A percentile compares a stretch with the other conserved stretches of the same genome.
Evolutionary conservation across 164 flowering plant genomes (phyloP).

Genomic region (Macadamia integrifolia): DNA sequence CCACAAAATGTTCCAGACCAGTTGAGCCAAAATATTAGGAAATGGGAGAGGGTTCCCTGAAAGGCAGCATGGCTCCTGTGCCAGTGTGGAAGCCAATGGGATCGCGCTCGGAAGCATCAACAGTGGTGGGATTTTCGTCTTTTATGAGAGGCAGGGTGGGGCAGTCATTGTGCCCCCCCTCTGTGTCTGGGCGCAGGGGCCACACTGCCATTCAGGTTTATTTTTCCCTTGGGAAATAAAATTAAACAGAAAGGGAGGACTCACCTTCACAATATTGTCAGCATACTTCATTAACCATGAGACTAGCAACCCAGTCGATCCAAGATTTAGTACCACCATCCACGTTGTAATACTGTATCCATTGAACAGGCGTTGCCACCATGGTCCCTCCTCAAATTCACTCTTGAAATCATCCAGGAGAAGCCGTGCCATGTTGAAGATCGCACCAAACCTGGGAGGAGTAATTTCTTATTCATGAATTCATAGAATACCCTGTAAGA

Average conservation of each 20-base stretch:
- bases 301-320: constrained; percentile 84
- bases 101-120: too few species aligned
- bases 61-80: too few species aligned
- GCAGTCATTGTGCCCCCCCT: too few species aligned
- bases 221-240: too few species aligned
- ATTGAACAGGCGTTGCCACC: constrained; percentile 88
- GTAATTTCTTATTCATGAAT: constrained; percentile 1
- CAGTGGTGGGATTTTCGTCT: too few species aligned
- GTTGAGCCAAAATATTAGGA: too few species aligned
- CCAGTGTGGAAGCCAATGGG: too few species aligned
- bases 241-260: neutral
- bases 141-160: too few species aligned
- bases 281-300: constrained; percentile 99
- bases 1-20: too few species aligned
- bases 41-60: too few species aligned
- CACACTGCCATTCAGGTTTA: too few species aligned
- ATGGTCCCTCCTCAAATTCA: constrained; percentile 89
- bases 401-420: constrained; percentile 71
- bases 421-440: constrained; percentile 81
- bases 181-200: too few species aligned
- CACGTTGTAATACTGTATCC: constrained; percentile 84
- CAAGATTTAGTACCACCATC: constrained; percentile 90
- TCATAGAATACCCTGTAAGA: neutral
- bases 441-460: constrained; percentile 69
- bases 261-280: constrained; percentile 87